Evolutionary conservation across 2,329 filamentous ascomycete species (phyloP), one percentile per base, ranked within the genome.

Genomic region (Phialocephala subalpina): DNA sequence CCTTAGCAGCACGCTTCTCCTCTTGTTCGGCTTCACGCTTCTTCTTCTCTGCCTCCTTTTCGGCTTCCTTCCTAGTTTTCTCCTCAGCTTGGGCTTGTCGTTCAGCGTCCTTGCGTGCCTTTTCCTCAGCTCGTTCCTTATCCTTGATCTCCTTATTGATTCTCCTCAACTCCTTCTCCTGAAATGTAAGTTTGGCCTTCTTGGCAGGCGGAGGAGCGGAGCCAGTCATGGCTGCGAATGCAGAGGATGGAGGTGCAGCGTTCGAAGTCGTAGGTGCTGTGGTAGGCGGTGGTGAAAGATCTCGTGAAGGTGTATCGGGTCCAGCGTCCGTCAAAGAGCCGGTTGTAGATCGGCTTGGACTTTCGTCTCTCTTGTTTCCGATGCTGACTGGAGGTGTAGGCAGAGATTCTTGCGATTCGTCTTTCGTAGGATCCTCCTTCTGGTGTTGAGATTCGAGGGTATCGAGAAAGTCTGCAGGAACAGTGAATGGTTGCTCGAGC

Each of bases 121-220:
- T 57, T 18, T 57, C 74, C 9, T 68, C 73, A 57, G 70, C 71
- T 42, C 76, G 78, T 38, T 75, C 65, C 20, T 64, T 70, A 2
- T 74, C 73, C 45, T 62, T 70, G 20, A 71, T 72, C 47, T 75
- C 71, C 29, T 77, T 77, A 58, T 76, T 72, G 3, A 77, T 75
- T 45, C 77, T 72, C 70, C 84, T 85, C 55, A 68, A 59, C 64
- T 75, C 73, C 58, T 72, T 74, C 60, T 76, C 74, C 8, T 60
- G 64, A 68, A 73, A 72, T 6, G 69, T 71, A 12, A 75, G 61
- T 49, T 74, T 76, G 1, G 63, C 29, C 49, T 68, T 76, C 68
- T 76, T 76, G 0, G 67, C 52, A 4, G 72, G 69, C 8, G 72
- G 73, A 16, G 66, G 60, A 29, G 65, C 63, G 38, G 56, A 62